phyloP scores from a whole-genome alignment of 495 filamentous ascomycete genomes.

The Parachaetomium inaequale region DNA sequence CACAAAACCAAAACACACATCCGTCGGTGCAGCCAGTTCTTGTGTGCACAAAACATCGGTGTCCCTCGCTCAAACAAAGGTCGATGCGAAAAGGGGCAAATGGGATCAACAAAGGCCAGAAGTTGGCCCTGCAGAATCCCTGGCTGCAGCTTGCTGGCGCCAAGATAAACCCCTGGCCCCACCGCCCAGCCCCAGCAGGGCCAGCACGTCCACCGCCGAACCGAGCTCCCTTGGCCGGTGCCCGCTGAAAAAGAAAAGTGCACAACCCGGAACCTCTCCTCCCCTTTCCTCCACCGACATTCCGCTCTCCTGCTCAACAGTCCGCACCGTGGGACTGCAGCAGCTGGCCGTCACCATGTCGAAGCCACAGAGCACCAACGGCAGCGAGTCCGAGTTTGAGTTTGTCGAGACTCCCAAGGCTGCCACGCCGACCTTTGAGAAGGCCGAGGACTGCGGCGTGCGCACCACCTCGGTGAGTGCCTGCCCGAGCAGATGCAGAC shows the following conservation, averaged over 20 bases:
- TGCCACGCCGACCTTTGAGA: conserved; percentile 52
- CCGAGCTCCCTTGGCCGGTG: conserved; percentile 8
- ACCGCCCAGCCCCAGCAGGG: background rate
- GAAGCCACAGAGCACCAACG: conserved; percentile 45
- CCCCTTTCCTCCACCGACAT: conserved; percentile 14
- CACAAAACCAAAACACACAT: background rate
- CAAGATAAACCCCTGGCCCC: conserved; percentile 1
- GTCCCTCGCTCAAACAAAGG: background rate
- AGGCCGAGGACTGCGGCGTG: conserved; percentile 67
- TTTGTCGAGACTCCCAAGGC: conserved; percentile 75
- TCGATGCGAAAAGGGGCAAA: conserved; percentile 11
- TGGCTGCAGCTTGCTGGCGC: background rate
- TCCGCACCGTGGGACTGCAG: conserved; percentile 21
- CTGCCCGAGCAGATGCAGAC: background rate
- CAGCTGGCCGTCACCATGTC: conserved; percentile 38
- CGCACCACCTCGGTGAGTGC: conserved; percentile 63
- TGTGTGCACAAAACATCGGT: background rate
- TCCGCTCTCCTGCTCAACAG: conserved; percentile 17
- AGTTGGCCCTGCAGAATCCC: background rate
- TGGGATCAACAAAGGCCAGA: background rate
- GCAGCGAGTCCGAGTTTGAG: conserved; percentile 59
- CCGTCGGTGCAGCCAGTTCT: background rate
- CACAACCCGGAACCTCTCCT: background rate
- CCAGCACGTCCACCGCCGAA: conserved; percentile 2
- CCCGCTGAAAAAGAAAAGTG: conserved; percentile 10